Evolutionary conservation across 495 filamentous ascomycete species (phyloP), one percentile per base, ranked within the genome.

Genomic region (Pseudevernia furfuracea): DNA sequence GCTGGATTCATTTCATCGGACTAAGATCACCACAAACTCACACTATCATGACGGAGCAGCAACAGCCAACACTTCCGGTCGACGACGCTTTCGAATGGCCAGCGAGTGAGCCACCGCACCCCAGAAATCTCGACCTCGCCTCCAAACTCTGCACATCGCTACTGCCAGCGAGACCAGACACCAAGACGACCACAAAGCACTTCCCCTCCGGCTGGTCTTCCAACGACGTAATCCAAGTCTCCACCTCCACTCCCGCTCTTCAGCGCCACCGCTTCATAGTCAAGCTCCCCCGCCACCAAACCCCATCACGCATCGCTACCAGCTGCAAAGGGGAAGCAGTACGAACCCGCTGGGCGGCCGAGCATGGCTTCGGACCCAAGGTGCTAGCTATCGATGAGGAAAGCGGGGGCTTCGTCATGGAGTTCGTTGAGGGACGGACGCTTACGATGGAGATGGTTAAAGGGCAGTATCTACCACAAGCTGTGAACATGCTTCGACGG

Each of bases 301-400:
- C 23, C 25, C 53, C 44, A 53, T 52, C 39, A 10, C 21, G 15
- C n/a, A 34, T 46, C 25, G 36, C 10, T 17, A 23, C 15, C 12
- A 15, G 19, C 17, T 65, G 63, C 39, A 19, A 34, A 11, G 57
- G 17, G 11, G 63, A 65, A 37, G 55, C 55, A 14, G 8, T 49
- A 36, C 36, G 63, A 28, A 52, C 63, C 17, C 9, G 32, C 15
- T 65, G 63, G 63, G 63, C 63, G 11, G 56, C 34, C 21, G n/a
- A 48, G 56, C 30, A 37, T 36, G 63, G 63, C 23, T 41, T 65
- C 61, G 63, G 63, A 60, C 63, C 63, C 21, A 44, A 36, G 37
- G 34, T 65, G 32, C 30, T 44, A 21, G 48, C 58, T 12, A 21
- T 65, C 32, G 57, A 65, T 38, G 57, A 65, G 8, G 55, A 48